phyloP scores from a whole-genome alignment of 2,329 filamentous ascomycete genomes.

The Cadophora sp. region DNA sequence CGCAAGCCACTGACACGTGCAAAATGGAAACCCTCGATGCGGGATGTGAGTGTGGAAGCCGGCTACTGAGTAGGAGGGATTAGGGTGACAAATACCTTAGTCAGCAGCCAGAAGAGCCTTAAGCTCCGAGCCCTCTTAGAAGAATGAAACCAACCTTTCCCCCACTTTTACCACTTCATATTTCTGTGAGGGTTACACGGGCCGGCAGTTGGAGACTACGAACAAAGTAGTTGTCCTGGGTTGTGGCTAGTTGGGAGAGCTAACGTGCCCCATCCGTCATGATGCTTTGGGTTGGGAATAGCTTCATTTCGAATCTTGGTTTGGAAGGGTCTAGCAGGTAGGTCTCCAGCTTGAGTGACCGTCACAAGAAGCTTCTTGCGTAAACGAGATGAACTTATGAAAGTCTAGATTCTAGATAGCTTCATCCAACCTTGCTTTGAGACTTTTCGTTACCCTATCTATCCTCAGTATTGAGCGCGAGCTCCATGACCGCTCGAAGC shows the following conservation, averaged over 20 bases:
- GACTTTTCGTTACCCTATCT: neutral
- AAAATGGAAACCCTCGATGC: neutral
- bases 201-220: slow-evolving; percentile 5
- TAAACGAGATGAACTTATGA: neutral
- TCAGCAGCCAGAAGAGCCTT: no score
- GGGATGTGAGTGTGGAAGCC: no score
- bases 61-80: no score
- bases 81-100: no score
- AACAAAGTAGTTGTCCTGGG: neutral
- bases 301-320: slow-evolving; percentile 3
- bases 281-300: slow-evolving; percentile 8
- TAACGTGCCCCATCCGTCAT: neutral
- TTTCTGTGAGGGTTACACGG: no score
- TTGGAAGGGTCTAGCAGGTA: neutral
- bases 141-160: no score
- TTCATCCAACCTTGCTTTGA: neutral
- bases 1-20: slow-evolving; percentile 18
- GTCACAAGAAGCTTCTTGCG: neutral
- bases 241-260: neutral
- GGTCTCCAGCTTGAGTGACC: neutral
- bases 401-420: neutral
- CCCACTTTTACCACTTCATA: no score
- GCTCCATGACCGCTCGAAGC: no score
- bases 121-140: no score
- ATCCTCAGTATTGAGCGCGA: no score